These are phyloP conservation scores for Dispira simplex DNA, from an alignment of 192 early-diverging fungal genomes.

Conservation along the genomic window DNA sequence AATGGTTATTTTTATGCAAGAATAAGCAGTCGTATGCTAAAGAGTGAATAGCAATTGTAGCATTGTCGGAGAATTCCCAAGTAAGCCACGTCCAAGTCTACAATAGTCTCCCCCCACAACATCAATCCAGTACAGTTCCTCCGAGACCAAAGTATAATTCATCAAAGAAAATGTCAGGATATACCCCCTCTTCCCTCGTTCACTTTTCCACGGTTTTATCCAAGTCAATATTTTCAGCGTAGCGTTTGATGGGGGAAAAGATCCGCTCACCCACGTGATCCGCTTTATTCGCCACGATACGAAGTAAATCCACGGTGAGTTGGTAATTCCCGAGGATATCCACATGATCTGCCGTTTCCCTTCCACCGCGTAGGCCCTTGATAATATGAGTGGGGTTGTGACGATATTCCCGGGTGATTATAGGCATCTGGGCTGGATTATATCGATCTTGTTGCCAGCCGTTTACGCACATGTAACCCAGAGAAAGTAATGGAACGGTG, in stretches of 20 bases:
- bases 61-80: no score
- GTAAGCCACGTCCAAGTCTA: no score
- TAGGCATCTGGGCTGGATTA: slow-evolving; percentile 56
- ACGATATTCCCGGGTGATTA: slow-evolving; percentile 57
- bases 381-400: slow-evolving; percentile 30
- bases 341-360: slow-evolving; percentile 67
- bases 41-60: no score
- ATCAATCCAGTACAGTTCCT: no score
- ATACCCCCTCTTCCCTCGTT: neutral
- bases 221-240: slow-evolving; percentile 17
- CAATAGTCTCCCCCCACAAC: no score
- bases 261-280: slow-evolving; percentile 22
- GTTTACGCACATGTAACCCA: slow-evolving; percentile 75
- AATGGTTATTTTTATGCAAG: no score
- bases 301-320: slow-evolving; percentile 39
- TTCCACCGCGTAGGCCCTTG: slow-evolving; percentile 51
- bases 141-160: no score
- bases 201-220: neutral
- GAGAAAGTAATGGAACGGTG: slow-evolving; percentile 72
- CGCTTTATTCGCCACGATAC: slow-evolving; percentile 31
- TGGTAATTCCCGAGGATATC: slow-evolving; percentile 74
- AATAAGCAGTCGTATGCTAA: no score
- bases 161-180: no score
- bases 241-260: slow-evolving; percentile 25
- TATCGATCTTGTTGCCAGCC: slow-evolving; percentile 72